Evolutionary conservation across 1,139 yeast species (phyloP).

Genomic region (Hansenula lynferdii): DNA sequence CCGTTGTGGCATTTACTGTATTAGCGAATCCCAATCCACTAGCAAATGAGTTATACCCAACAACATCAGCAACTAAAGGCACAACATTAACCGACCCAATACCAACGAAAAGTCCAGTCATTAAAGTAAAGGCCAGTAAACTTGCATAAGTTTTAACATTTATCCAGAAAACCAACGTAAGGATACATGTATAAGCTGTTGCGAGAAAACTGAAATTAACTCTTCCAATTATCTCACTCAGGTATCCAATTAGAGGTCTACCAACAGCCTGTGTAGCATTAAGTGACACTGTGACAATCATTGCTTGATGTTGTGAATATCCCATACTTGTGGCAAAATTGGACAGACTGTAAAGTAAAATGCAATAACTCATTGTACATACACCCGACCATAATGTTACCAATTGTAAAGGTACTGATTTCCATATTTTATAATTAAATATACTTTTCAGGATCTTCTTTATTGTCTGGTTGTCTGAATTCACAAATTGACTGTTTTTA

Average conservation of each 20-base stretch:
- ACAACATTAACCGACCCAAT: conserved; percentile 51
- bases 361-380: conserved; percentile 37
- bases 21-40: conserved; percentile 29
- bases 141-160: conserved; percentile 42
- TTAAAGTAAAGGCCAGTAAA: conserved; percentile 40
- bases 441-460: conserved; percentile 24
- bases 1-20: conserved; percentile 25
- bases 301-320: conserved; percentile 40
- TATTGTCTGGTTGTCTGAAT: conserved; percentile 27
- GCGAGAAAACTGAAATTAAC: conserved; percentile 34
- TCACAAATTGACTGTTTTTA: conserved; percentile 31
- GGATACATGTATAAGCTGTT: conserved; percentile 30
- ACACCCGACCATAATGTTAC: conserved; percentile 36
- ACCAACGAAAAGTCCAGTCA: conserved; percentile 47
- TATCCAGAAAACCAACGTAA: conserved; percentile 45
- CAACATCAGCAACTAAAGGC: conserved; percentile 48
- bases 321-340: conserved; percentile 50
- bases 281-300: conserved; percentile 44
- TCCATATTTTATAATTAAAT: conserved; percentile 21
- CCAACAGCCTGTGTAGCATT: conserved; percentile 53
- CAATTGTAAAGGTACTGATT: conserved; percentile 27
- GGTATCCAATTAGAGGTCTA: conserved; percentile 43
- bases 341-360: conserved; percentile 44
- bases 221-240: conserved; percentile 46
- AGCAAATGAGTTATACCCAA: conserved; percentile 29